A percentile compares a stretch with the other conserved stretches of the same genome.
Conservation (phyloP, 345 rosid genomes). For the Melaleuca quinquenervia region DNA sequence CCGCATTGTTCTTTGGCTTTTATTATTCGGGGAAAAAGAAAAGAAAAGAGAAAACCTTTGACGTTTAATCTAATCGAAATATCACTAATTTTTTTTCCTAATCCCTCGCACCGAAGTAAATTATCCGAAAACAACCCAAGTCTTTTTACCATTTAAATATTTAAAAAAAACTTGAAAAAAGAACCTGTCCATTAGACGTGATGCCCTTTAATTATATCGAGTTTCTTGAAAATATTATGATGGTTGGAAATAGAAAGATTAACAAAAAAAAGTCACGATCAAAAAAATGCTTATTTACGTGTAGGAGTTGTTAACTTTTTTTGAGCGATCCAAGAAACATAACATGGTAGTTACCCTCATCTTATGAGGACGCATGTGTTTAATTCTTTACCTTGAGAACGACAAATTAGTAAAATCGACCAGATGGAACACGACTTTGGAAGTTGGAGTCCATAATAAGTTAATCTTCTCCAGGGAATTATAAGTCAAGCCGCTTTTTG, state of each 20-base stretch:
- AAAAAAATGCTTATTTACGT: not conserved
- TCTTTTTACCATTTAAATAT: not conserved
- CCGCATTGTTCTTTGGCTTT: not conserved
- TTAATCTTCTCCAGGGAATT: not conserved
- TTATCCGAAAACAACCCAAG: not conserved
- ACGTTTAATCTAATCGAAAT: not conserved
- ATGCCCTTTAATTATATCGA: not conserved
- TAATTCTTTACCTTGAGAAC: not conserved
- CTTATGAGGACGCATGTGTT: fast-evolving
- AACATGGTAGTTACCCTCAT: not conserved
- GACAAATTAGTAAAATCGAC: not conserved
- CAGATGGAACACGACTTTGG: not conserved
- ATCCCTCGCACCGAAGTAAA: not conserved
- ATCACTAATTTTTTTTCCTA: not conserved
- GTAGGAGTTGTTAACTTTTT: not conserved
- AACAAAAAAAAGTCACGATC: fast-evolving
- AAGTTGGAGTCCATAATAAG: not conserved
- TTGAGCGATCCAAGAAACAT: not conserved
- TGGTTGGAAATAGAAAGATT: not conserved
- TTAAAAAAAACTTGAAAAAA: not conserved
- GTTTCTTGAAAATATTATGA: not conserved
- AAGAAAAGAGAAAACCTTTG: not conserved
- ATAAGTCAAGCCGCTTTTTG: not conserved
- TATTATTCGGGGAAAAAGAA: not conserved
- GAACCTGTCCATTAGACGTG: not conserved